These are phyloP conservation scores for Tilletia walkeri DNA, from an alignment of 1,284 basidiomycete species.

Conservation along the genomic window DNA sequence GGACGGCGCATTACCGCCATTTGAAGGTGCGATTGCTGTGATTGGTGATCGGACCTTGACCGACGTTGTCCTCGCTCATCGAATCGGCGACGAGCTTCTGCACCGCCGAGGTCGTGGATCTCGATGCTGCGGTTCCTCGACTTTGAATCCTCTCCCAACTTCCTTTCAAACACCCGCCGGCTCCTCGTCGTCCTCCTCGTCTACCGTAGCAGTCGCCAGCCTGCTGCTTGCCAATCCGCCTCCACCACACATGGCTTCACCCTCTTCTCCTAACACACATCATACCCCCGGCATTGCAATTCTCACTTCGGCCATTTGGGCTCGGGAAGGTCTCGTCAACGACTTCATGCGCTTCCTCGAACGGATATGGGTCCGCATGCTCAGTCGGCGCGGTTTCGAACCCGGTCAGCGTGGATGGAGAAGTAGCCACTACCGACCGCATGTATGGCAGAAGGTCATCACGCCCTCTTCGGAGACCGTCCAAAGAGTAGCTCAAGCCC, in stretches of 20 bases:
- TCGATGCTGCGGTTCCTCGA: conserved; percentile 14
- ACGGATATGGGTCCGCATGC: conserved; percentile 26
- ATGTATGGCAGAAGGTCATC: too few species aligned
- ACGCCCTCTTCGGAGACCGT: too few species aligned
- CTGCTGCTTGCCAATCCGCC: neutral
- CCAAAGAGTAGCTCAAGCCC: too few species aligned
- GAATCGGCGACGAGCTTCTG: conserved; percentile 57
- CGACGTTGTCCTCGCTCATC: conserved; percentile 80
- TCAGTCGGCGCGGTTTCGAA: conserved; percentile 29
- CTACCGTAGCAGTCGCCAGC: conserved; percentile 18
- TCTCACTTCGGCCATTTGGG: conserved; percentile 54
- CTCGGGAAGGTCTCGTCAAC: conserved; percentile 49
- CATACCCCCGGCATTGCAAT: conserved; percentile 43
- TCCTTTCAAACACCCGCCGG: conserved; percentile 9
- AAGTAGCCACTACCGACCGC: neutral
- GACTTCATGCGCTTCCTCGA: conserved; percentile 50
- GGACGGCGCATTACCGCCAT: neutral
- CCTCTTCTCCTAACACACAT: neutral
- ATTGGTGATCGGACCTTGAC: conserved; percentile 90
- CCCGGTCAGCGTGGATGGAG: conserved; percentile 32
- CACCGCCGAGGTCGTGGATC: conserved; percentile 21
- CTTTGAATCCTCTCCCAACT: conserved; percentile 34
- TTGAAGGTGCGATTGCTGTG: conserved; percentile 63
- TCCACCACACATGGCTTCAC: neutral
- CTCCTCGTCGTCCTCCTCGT: neutral